A percentile compares a stretch with the other conserved stretches of the same genome.
Evolutionary conservation across 306 rosid genomes (phyloP).

Genomic region (Vigna unguiculata): DNA sequence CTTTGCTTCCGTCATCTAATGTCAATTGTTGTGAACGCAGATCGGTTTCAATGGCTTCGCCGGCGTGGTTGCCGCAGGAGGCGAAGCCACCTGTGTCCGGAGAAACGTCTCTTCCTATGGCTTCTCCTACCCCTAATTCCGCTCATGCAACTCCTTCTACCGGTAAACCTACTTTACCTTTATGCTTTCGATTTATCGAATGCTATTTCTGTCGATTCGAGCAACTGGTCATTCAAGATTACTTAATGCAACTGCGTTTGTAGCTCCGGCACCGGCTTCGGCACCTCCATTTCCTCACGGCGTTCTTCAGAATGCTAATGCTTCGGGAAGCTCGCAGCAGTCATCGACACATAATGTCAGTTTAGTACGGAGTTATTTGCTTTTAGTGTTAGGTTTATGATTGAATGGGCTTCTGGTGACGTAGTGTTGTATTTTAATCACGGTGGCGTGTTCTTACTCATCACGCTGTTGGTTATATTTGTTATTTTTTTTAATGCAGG

Average conservation of each 20-base stretch:
- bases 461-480: background rate
- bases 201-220: conserved; percentile 6
- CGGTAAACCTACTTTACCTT: background rate
- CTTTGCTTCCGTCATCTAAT: background rate
- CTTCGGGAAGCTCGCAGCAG: conserved; percentile 54
- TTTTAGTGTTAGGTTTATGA: background rate
- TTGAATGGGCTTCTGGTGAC: background rate
- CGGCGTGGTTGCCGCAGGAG: conserved; percentile 63
- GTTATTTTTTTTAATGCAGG: conserved; percentile 47
- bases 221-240: conserved; percentile 29
- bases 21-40: conserved; percentile 29
- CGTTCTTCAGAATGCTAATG: conserved; percentile 34
- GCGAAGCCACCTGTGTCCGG: conserved; percentile 40
- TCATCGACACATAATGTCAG: conserved; percentile 53
- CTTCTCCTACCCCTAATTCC: conserved; percentile 39
- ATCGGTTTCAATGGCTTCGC: conserved; percentile 56
- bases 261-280: conserved; percentile 28
- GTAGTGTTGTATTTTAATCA: background rate
- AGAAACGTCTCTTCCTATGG: conserved; percentile 30
- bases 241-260: conserved; percentile 36
- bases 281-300: conserved; percentile 37
- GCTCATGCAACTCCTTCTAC: conserved; percentile 26
- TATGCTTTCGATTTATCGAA: background rate
- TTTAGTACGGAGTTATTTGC: conserved; percentile 28
- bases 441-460: background rate